phyloP scores from a whole-genome alignment of 2,329 filamentous ascomycete species.

The Ophiostoma fasciatum region DNA sequence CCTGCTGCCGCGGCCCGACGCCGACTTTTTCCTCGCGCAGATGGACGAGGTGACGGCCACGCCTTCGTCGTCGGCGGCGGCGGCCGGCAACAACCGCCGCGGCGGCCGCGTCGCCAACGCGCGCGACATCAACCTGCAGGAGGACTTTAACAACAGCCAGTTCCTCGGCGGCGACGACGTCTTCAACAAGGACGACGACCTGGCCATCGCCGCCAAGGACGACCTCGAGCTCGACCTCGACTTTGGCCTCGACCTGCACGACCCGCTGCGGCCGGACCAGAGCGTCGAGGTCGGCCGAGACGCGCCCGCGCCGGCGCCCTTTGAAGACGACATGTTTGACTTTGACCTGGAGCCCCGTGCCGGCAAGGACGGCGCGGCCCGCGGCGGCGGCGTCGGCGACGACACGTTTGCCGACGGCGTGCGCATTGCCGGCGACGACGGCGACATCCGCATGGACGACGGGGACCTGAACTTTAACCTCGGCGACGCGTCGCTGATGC shows the following conservation, averaged over 20 bases:
- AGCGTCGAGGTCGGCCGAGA: constrained; percentile 88
- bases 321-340: constrained; percentile 56
- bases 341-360: constrained; percentile 39
- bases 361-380: constrained; percentile 41
- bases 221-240: constrained; percentile 62
- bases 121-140: constrained; percentile 53
- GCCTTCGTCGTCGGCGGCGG: constrained; percentile 24
- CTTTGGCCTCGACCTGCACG: constrained; percentile 59
- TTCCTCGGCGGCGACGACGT: constrained; percentile 61
- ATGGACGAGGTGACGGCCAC: constrained; percentile 46
- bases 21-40: constrained; percentile 67
- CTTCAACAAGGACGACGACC: constrained; percentile 42
- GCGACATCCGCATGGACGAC: constrained; percentile 45
- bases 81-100: constrained; percentile 29
- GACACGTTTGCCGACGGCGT: constrained; percentile 40
- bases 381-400: constrained; percentile 38
- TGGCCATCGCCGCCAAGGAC: constrained; percentile 39
- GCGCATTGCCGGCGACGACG: constrained; percentile 48
- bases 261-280: constrained; percentile 34
- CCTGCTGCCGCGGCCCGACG: constrained; percentile 72
- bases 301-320: constrained; percentile 49
- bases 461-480: constrained; percentile 52
- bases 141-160: constrained; percentile 62
- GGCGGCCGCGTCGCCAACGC: constrained; percentile 43
- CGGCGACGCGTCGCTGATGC: constrained; percentile 42